Evolutionary conservation across 208 protist species (phyloP).

Genomic region (Crithidia expoeki): DNA sequence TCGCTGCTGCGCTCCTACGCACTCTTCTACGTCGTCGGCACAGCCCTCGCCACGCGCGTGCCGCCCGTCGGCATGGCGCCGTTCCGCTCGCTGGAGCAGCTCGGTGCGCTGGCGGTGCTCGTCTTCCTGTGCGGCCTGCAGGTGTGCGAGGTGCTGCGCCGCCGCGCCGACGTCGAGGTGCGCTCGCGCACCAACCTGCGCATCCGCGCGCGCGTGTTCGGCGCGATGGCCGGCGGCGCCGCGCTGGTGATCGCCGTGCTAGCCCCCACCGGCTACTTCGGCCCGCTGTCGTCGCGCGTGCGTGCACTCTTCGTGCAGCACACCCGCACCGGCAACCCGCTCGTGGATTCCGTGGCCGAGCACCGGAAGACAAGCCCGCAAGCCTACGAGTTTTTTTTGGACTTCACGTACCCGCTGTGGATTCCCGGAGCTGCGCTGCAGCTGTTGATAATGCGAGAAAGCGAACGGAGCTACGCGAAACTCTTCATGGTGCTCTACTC

Average conservation of each 20-base stretch:
- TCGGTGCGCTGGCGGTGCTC: constrained; percentile 92
- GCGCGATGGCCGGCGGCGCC: constrained; percentile 22
- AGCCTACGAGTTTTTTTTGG: background rate
- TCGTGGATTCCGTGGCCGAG: background rate
- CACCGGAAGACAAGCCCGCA: background rate
- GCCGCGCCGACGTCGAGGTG: constrained; percentile 22
- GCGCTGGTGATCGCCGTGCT: constrained; percentile 1
- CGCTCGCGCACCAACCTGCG: constrained; percentile 30
- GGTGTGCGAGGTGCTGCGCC: constrained; percentile 33
- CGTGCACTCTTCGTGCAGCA: background rate
- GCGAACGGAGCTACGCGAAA: constrained; percentile 9
- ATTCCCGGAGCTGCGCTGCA: too few relatives aligned
- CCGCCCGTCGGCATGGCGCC: constrained; percentile 94
- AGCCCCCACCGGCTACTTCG: background rate
- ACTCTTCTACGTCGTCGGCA: constrained; percentile 95
- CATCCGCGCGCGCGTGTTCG: constrained; percentile 38
- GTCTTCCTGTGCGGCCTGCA: constrained; percentile 46
- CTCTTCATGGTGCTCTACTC: constrained; percentile 52
- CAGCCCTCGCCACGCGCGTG: constrained; percentile 94
- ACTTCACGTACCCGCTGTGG: background rate
- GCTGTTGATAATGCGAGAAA: background rate
- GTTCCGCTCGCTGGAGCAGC: constrained; percentile 94
- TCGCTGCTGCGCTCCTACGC: constrained; percentile 95
- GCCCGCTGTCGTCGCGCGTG: background rate
- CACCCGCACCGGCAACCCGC: background rate